Conservation (phyloP, 2,329 filamentous ascomycete species). For the Chaetomiaceae sp. region DNA sequence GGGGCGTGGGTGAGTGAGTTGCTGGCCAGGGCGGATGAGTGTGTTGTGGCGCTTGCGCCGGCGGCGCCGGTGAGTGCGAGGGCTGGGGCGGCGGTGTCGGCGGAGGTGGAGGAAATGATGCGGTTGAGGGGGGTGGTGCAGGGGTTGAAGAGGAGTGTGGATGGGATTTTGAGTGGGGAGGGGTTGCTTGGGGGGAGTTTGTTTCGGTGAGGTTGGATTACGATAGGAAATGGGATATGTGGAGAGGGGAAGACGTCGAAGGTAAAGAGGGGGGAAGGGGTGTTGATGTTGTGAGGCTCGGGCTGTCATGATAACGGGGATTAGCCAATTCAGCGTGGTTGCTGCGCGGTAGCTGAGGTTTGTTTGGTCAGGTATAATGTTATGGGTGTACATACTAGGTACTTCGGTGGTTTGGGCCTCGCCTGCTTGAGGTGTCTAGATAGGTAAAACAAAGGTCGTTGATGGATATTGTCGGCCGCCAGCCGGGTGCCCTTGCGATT, state of each 20-base stretch:
- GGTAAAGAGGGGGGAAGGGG: neutral
- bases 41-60: slow-evolving; percentile 12
- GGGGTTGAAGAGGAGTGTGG: slow-evolving; percentile 26
- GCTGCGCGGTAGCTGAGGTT: neutral
- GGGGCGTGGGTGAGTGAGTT: slow-evolving; percentile 46
- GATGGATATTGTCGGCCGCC: no score
- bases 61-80: neutral
- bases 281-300: neutral
- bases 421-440: no score
- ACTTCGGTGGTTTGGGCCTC: neutral
- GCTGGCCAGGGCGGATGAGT: slow-evolving; percentile 45
- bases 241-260: neutral
- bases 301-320: neutral
- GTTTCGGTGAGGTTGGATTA: slow-evolving; percentile 15
- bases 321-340: neutral
- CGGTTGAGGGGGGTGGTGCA: slow-evolving; percentile 23
- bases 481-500: no score
- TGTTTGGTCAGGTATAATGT: slow-evolving; percentile 7
- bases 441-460: no score
- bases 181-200: slow-evolving; percentile 16
- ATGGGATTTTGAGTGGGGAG: slow-evolving; percentile 19
- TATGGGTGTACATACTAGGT: slow-evolving; percentile 7
- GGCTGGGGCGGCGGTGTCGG: neutral
- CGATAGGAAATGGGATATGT: neutral
- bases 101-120: slow-evolving; percentile 22